Base-by-base conservation (phyloP, 2,329 filamentous ascomycete genomes). In the Paradendryphiella salina region DNA sequence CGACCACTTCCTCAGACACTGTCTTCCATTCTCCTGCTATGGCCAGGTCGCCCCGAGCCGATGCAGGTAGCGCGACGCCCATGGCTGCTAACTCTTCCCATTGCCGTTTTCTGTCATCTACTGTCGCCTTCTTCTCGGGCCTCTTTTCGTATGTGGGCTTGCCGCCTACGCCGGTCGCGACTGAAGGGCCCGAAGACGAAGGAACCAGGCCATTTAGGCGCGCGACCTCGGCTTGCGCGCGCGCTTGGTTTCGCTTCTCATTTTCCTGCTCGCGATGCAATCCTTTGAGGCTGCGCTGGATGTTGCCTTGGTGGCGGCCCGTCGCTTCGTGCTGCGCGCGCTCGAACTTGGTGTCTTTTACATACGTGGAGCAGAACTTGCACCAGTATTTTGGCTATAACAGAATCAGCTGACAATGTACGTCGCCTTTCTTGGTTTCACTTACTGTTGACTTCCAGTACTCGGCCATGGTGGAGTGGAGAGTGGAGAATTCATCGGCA, bases 371-470 rank as follows among this genome's bases (percentile, higher is more conserved):
- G 82, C 94, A 99, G 79, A 96, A 90, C 75, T 97, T 97, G 83
- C 94, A 99, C 91, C 92, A 97, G 77, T 96, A 96, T 71, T 88
- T 93, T 5, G 92, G 92, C 73, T 85, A 9, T 10, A 14, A 6
- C 3, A 0, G 9, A 28, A 11, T 67, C 26, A 68, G 59, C 6
- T 26, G 3, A 20, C 23, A 7, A 34, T 11, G 23, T 31, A 14
- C 36, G 14, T 11, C 6, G 8, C 1, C 3, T 5, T 15, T 9
- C 2, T 15, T 13, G 23, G 15, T 8, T 33, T 37, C 3, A 57
- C 77, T 73, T 71, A 84, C 83, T 28, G 92, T 96, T 15, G 93
- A 96, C 73, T 97, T 97, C 94, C 94, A 97, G 77, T 96, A 95
- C 80, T 97, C 94, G 0, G 94, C 87, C 94, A 99, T 97, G 34